Evolutionary conservation across 768 basidiomycete species (phyloP), one percentile per base, ranked within the genome.

Genomic region (Pleurotus ostreatus): DNA sequence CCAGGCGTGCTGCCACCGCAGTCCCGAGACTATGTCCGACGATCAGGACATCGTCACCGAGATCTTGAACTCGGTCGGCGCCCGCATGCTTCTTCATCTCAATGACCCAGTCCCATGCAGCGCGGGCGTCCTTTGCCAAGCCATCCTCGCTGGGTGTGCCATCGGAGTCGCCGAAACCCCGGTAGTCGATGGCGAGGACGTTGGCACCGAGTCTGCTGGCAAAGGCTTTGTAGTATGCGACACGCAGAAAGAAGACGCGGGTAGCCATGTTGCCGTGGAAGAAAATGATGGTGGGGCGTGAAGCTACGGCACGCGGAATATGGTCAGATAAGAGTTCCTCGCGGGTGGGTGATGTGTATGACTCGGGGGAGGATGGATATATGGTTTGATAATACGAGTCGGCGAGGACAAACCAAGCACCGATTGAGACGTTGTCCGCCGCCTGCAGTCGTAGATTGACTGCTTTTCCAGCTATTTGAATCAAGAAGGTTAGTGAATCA

Each of bases 11-110:
- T 6, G 76, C 77, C 2, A 98, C 88, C 0, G 86, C 94, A 0
- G 94, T 94, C 1, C 95, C 95, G 11, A 98, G 74, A 60, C 92
- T 94, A 62, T 95, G 93, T 0, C 95, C 95, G 2, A 92, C 74
- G 43, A 98, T 67, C 3, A 93, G 72, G 38, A 97, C 76, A 57
- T 86, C 75, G 37, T 82, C 72, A 2, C 51, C 51, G 23, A 25
- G 39, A 38, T 53, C 39, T 15, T 8, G 8, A 6, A 6, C 23
- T 40, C 39, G 22, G 34, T 37, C 20, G 1, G 80, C 69, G 22
- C 67, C 68, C 7, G 84, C 86, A 15, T 86, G 87, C 18, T 81
- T 75, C 9, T 70, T 66, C 30, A 20, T 45, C 1, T 68, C 67
- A 7, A 83, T 64, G 6, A 94, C 70, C 86, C 88, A 97, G 63